Base-by-base conservation (phyloP, 257 asterid genomes). In the Petunia axillaris region DNA sequence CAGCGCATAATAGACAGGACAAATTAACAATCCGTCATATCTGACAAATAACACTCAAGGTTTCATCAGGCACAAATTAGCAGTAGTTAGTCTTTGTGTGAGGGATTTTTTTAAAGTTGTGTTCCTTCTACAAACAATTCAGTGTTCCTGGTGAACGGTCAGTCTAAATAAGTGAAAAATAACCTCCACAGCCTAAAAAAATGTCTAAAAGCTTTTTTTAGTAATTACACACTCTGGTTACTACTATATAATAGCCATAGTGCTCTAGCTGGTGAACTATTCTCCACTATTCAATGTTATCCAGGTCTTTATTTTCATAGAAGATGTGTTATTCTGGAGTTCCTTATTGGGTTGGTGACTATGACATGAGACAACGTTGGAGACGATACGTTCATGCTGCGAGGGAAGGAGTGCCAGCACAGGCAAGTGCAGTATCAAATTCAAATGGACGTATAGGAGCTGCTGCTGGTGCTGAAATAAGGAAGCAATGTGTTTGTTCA, bases 401-500 rank as follows among this genome's bases (percentile, higher is more conserved):
- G 65, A 68, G 84, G 58, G 75, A 74, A 75, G 81, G 44, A 37
- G 78, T 46, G 39, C 52, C 52, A n/a, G 52, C 44, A 76, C 63
- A 59, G 66, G 14, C 15, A 75, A 57, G 25, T n/a, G 55, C 16
- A 5, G 53, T 10, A 60, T 13, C 83, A 65, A n/a, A n/a, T n/a
- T n/a, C n/a, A n/a, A 52, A 13, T 9, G 60, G 73, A 38, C 40
- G 6, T n/a, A 66, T 39, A 4, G 68, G 64, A 53, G 82, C 8
- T 2, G n/a, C n/a, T n/a, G 79, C 15, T 15, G 75, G 71, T 52
- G 53, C 73, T 5, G 77, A 67, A 1, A 41, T 7, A 60, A 66
- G 15, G 80, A 81, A 85, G 66, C 88, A 75, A 77, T 87, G 90
- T 16, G 39, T 87, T 3, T 87, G 89, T 78, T 83, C 91, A 43